phyloP scores from a whole-genome alignment of 176 grass and related monocot species.

The Chrysopogon serrulatus region DNA sequence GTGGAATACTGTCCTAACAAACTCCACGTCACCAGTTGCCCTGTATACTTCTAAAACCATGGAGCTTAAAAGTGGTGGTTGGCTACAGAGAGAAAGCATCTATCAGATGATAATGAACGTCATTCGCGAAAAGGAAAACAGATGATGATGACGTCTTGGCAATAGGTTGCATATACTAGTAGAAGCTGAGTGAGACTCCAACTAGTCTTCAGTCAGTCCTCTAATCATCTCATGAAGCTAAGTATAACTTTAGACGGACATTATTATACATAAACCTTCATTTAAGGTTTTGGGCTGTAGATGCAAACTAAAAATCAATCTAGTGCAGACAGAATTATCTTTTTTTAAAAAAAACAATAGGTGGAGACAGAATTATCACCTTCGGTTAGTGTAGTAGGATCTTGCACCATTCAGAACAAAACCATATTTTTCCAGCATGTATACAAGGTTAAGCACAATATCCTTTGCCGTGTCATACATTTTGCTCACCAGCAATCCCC shows the following conservation, averaged over 20 bases:
- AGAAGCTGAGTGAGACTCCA: background rate
- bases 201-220: background rate
- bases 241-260: background rate
- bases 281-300: background rate
- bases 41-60: slow-evolving; percentile 78
- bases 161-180: background rate
- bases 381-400: slow-evolving; percentile 92
- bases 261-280: background rate
- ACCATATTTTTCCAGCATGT: slow-evolving; percentile 70
- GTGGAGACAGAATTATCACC: slow-evolving; percentile 42
- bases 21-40: slow-evolving; percentile 58
- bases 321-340: background rate
- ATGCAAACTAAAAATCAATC: background rate
- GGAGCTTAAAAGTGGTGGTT: slow-evolving; percentile 88
- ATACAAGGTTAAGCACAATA: slow-evolving; percentile 67
- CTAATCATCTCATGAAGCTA: background rate
- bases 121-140: no score
- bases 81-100: slow-evolving; percentile 40
- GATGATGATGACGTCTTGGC: background rate
- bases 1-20: slow-evolving; percentile 54
- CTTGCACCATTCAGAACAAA: slow-evolving; percentile 82
- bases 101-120: background rate
- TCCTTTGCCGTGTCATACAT: slow-evolving; percentile 90
- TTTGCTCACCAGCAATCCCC: slow-evolving; percentile 90
- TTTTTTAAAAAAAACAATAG: no score